Evolutionary conservation across 805 yeast species (phyloP), one percentile per base, ranked within the genome.

Genomic region (Candida sithepensis): DNA sequence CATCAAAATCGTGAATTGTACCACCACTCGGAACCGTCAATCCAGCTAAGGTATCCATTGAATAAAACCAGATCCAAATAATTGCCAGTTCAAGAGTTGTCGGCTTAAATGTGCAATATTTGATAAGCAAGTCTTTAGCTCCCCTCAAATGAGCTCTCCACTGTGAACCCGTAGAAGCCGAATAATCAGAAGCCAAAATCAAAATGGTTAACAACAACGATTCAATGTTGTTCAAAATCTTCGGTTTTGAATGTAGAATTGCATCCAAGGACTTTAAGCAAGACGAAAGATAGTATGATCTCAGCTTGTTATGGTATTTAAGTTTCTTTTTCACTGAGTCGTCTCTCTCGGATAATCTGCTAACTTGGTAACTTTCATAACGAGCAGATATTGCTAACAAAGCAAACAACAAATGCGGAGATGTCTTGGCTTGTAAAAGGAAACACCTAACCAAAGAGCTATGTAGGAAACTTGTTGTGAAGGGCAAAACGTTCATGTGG

Each of bases 331-430:
- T 33, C 18, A 45, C 16, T 12, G 47, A 26, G 13, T 43, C 48
- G n/a, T 56, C 54, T 33, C 48, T 43, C 14, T 52, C 52, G 6
- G 49, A 38, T 18, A 50, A 47, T 39, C 59, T 59, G 37, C 52
- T 53, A 20, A 63, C 54, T 46, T 66, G 67, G 43, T 64, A 64
- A 36, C 61, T 57, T 50, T 67, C 70, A 18, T 77, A 73, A 37
- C 81, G 72, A 0, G 92, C 91, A 2, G 92, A 87, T 39, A 82
- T 84, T 0, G 92, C 88, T 40, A 86, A 59, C 3, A 85, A 73
- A 0, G 91, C 89, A 45, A 86, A 85, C 37, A 86, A 65, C 12
- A 86, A 59, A 58, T 82, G 85, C 0, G 86, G 74, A 47, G 85
- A 85, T 33, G 72, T 71, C 43, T 63, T 65, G 1, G 70, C 66